These are phyloP conservation scores for Omphalotus guepiniiformis DNA, from an alignment of 768 basidiomycete species.

Conservation along the genomic window DNA sequence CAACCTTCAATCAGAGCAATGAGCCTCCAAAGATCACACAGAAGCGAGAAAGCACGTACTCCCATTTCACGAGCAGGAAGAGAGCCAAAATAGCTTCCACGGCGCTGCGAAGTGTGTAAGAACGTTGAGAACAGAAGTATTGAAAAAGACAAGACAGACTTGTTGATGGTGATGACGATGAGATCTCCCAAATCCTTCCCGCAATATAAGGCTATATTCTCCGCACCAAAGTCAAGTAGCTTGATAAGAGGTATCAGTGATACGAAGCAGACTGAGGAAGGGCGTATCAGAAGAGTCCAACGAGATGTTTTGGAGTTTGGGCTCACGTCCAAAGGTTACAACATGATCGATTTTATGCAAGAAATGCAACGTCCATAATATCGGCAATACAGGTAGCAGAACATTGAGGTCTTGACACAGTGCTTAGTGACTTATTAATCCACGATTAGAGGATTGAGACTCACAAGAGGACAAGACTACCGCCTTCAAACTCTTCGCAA, in stretches of 20 bases:
- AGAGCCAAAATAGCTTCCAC: constrained; percentile 49
- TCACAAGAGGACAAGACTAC: constrained; percentile 32
- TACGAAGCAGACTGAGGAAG: constrained; percentile 38
- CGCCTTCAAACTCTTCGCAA: constrained; percentile 29
- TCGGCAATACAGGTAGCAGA: constrained; percentile 33
- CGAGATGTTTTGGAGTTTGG: constrained; percentile 3
- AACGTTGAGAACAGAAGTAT: neutral
- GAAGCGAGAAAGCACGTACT: constrained; percentile 26
- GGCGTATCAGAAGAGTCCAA: neutral
- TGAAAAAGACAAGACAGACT: constrained; percentile 25
- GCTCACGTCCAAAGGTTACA: constrained; percentile 24
- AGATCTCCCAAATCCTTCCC: constrained; percentile 49
- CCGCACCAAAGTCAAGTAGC: constrained; percentile 47
- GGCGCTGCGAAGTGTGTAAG: constrained; percentile 24
- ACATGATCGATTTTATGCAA: constrained; percentile 16
- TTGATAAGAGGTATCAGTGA: constrained; percentile 48
- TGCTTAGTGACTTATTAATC: neutral
- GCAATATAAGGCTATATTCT: constrained; percentile 46
- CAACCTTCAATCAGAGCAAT: constrained; percentile 22
- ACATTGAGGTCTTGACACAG: constrained; percentile 33
- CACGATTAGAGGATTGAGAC: constrained; percentile 12
- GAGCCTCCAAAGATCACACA: no score
- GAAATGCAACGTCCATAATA: constrained; percentile 21
- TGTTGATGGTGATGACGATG: constrained; percentile 46
- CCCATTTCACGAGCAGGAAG: constrained; percentile 41